Evolutionary conservation across 305 asterid genomes (phyloP), one percentile per base, ranked within the genome.

Genomic region (Fraxinus greggii): DNA sequence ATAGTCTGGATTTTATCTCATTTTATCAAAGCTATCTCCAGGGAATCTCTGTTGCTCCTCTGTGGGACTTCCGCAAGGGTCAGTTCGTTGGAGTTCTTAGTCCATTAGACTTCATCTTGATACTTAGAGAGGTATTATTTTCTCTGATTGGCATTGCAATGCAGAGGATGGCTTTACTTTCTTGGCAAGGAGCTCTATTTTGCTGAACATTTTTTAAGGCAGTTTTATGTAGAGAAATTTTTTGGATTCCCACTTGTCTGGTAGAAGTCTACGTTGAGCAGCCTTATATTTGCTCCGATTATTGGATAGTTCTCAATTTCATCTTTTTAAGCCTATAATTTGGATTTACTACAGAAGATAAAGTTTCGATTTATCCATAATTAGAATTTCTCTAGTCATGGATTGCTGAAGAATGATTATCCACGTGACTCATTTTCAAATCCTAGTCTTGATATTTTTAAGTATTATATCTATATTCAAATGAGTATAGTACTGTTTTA

Each of bases 21-120:
- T 81, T 78, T 83, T 76, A 69, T 75, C 75, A 48, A 87, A 80
- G 77, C 78, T 84, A 24, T 83, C 83, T 83, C 69, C 89, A 92
- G 95, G 97, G 97, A 82, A 87, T 92, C 70, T 86, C 91, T 84
- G 89, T 89, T 80, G 95, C 95, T 72, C 95, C 97, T 79, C 83
- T 92, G 84, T 92, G 97, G 97, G 92, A 92, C 86, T 85, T 88
- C 31, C 74, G 86, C 79, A 88, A 79, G 90, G 88, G 93, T 72
- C 91, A 82, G 85, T 90, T 91, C 86, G 95, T 91, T 80, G 97
- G 97, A 83, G 90, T 91, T 83, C 93, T 92, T 79, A 92, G 94
- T 88, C 92, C 97, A 24, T 70, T 90, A 69, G 97, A 92, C 81
- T 92, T 92, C 91, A 90, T 92, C 87, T 82, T 92, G 87, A 92